phyloP scores from a whole-genome alignment of 345 rosid genomes.

The Eucalyptus shirleyi region DNA sequence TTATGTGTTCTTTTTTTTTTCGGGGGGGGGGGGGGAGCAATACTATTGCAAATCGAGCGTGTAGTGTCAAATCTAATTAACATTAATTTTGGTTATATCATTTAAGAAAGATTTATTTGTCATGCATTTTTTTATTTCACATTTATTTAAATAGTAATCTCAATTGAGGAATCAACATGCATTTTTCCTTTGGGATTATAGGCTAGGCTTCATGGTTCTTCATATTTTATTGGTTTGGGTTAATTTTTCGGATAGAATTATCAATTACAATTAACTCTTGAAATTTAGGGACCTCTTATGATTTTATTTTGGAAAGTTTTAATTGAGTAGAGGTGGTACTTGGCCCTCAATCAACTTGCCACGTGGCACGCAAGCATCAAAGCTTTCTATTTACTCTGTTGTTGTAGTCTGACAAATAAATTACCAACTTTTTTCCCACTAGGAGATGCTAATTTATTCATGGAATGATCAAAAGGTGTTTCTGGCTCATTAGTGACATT shows the following conservation, averaged over 20 bases:
- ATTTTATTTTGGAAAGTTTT: neutral
- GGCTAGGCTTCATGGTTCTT: neutral
- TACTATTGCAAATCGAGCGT: neutral
- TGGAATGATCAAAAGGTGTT: neutral
- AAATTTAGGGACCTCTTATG: neutral
- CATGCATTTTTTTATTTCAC: neutral
- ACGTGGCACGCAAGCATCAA: neutral
- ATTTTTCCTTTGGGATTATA: neutral
- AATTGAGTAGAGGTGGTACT: neutral
- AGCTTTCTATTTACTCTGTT: neutral
- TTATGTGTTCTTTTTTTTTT: neutral
- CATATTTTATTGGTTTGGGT: neutral
- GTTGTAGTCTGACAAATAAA: neutral
- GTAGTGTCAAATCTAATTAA: neutral
- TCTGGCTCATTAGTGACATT: neutral
- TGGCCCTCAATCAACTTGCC: neutral
- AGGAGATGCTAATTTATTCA: neutral
- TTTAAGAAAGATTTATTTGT: neutral
- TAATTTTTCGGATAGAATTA: neutral
- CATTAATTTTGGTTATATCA: neutral
- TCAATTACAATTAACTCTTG: neutral
- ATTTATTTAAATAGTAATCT: neutral
- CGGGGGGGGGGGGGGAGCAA: neutral
- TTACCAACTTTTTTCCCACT: neutral
- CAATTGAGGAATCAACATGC: neutral